Percentiles rank a stretch among this genome's conserved stretches.
These are phyloP conservation scores for Ephemerocybe angulata DNA, from an alignment of 768 basidiomycete species.

Conservation along the genomic window DNA sequence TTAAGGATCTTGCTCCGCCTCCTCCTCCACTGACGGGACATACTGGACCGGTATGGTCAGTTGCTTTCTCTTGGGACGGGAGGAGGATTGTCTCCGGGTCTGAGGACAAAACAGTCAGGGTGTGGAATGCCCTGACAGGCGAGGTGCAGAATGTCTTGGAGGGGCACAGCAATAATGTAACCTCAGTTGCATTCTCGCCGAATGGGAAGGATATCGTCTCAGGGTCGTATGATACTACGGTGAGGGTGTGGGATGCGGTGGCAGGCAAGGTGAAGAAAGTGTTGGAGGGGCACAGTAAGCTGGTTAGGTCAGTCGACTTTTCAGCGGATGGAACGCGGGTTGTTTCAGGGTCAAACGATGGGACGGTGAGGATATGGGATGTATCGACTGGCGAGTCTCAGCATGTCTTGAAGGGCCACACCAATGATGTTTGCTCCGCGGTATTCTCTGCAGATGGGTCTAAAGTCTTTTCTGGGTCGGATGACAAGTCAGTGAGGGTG, in stretches of 20 bases:
- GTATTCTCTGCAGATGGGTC: neutral
- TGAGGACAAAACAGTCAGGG: slow-evolving; percentile 5
- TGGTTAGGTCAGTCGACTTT: neutral
- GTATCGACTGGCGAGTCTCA: neutral
- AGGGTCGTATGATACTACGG: neutral
- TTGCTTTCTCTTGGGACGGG: slow-evolving; percentile 9
- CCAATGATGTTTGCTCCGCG: neutral
- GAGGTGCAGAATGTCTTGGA: slow-evolving; percentile 1
- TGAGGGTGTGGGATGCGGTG: slow-evolving; percentile 6
- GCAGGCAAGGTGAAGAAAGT: neutral
- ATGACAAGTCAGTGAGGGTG: neutral
- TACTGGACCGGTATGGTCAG: neutral
- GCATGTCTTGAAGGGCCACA: neutral
- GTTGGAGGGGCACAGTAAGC: neutral
- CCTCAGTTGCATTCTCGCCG: slow-evolving; percentile 11
- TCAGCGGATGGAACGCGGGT: slow-evolving; percentile 7
- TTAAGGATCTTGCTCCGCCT: too few species aligned
- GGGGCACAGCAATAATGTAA: slow-evolving; percentile 2
- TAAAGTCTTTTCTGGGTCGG: neutral
- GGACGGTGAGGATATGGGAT: slow-evolving; percentile 1
- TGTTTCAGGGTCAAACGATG: neutral
- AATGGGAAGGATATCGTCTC: slow-evolving; percentile 9
- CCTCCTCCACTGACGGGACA: too few species aligned
- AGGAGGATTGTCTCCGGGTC: slow-evolving; percentile 15
- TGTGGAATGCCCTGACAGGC: slow-evolving; percentile 17